Base-by-base conservation (phyloP, 306 rosid genomes). In the Erythrophleum fordii region DNA sequence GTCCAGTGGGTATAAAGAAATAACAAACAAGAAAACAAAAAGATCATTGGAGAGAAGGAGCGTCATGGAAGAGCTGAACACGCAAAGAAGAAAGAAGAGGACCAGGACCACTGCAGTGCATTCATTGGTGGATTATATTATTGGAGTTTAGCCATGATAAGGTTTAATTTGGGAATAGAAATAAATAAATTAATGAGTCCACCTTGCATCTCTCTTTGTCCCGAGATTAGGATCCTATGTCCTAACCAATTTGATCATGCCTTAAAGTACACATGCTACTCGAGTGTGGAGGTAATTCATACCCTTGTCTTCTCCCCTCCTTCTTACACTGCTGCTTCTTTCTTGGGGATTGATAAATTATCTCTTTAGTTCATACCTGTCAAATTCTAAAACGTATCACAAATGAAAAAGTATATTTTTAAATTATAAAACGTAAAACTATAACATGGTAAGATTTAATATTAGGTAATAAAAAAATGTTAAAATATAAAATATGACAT, bases 201-300 rank as follows among this genome's bases (percentile, higher is more conserved):
- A 65, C 64, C 6, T 79, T 67, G 66, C 62, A 65, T 65, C 41
- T 11, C 11, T 59, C 51, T 29, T 0, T n/a, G 22, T 26, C 48
- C 60, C 46, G 29, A 73, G 52, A 53, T 81, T 28, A 58, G 59
- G 51, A 68, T 46, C 64, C 64, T n/a, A 45, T 45, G 52, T 46
- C 42, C 26, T 42, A 76, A 68, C 77, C 37, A 76, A 76, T 80
- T 20, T 66, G 78, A 85, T 85, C 70, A 80, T 65, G 45, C 46
- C 5, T 69, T 25, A 80, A 84, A 86, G 75, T 80, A 58, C 70
- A 53, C 82, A 80, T 61, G 76, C 75, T 53, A 88, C 39, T 23
- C 31, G 45, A 68, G 87, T 91, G 34, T 31, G n/a, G n/a, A n/a
- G n/a, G n/a, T 22, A 5, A 58, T 23, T 25, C 62, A 22, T 55